Evolutionary conservation across 2,329 filamentous ascomycete species (phyloP).

Genomic region (Fusarium verticillioides): DNA sequence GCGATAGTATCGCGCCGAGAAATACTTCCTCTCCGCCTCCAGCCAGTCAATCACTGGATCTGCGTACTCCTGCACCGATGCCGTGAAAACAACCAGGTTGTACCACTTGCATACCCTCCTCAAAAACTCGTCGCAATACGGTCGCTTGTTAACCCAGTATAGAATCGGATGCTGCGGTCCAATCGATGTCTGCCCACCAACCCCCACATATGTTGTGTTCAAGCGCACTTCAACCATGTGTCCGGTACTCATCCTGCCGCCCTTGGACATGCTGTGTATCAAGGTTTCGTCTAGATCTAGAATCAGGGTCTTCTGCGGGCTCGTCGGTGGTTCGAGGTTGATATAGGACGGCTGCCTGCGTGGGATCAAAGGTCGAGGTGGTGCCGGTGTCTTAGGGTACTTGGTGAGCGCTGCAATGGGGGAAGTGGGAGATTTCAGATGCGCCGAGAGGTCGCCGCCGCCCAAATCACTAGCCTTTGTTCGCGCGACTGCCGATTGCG

Average conservation of each 20-base stretch:
- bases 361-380: slow-evolving; percentile 90
- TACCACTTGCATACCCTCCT: slow-evolving; percentile 96
- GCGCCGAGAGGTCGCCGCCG: slow-evolving; percentile 71
- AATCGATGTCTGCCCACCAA: slow-evolving; percentile 70
- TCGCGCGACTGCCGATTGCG: slow-evolving; percentile 60
- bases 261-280: slow-evolving; percentile 98
- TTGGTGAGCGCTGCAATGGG: slow-evolving; percentile 81
- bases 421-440: slow-evolving; percentile 93
- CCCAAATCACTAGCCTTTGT: slow-evolving; percentile 55
- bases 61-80: slow-evolving; percentile 97
- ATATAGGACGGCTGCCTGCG: slow-evolving; percentile 90
- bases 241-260: slow-evolving; percentile 92
- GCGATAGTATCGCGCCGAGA: slow-evolving; percentile 91
- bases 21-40: slow-evolving; percentile 96
- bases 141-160: slow-evolving; percentile 98
- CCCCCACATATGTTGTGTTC: slow-evolving; percentile 75
- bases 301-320: slow-evolving; percentile 90
- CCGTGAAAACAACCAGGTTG: slow-evolving; percentile 95
- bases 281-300: slow-evolving; percentile 96
- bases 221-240: slow-evolving; percentile 99
- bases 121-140: slow-evolving; percentile 95
- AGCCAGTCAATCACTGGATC: slow-evolving; percentile 99
- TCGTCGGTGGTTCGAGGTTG: slow-evolving; percentile 64
- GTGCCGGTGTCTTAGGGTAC: slow-evolving; percentile 90
- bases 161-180: slow-evolving; percentile 90